Evolutionary conservation across 179 eudicot genomes (phyloP).

Genomic region (Corrigiola litoralis): DNA sequence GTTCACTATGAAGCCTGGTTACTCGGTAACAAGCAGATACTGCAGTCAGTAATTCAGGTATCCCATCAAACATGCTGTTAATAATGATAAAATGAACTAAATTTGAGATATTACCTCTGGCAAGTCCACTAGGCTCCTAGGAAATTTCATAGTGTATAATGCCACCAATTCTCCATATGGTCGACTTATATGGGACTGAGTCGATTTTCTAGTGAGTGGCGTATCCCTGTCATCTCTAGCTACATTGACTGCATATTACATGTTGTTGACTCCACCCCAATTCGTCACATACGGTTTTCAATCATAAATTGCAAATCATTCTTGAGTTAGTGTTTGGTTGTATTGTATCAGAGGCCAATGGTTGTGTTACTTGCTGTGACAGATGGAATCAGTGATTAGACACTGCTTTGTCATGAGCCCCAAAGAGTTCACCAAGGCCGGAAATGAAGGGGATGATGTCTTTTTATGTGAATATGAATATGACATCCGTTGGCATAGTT

Average conservation of each 20-base stretch:
- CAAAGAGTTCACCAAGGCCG: constrained; percentile 61
- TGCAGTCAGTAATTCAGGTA: too few species aligned
- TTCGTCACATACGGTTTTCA: background rate
- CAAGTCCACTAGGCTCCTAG: background rate
- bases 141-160: background rate
- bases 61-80: too few species aligned
- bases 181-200: background rate
- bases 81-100: too few species aligned
- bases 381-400: constrained; percentile 90
- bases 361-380: constrained; percentile 20
- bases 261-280: too few species aligned
- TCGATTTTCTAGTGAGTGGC: background rate
- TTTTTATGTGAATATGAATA: constrained; percentile 93
- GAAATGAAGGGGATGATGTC: constrained; percentile 88
- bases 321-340: background rate
- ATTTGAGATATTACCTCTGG: background rate
- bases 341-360: background rate
- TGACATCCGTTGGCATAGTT: constrained; percentile 74
- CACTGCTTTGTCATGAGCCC: constrained; percentile 84
- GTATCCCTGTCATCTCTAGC: background rate
- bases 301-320: background rate
- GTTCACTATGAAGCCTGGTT: too few species aligned
- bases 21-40: too few species aligned
- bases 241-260: background rate
- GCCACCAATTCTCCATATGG: too few species aligned